A percentile compares a stretch with the other conserved stretches of the same genome.
phyloP scores from a whole-genome alignment of 306 rosid species.

The Cicer arietinum region DNA sequence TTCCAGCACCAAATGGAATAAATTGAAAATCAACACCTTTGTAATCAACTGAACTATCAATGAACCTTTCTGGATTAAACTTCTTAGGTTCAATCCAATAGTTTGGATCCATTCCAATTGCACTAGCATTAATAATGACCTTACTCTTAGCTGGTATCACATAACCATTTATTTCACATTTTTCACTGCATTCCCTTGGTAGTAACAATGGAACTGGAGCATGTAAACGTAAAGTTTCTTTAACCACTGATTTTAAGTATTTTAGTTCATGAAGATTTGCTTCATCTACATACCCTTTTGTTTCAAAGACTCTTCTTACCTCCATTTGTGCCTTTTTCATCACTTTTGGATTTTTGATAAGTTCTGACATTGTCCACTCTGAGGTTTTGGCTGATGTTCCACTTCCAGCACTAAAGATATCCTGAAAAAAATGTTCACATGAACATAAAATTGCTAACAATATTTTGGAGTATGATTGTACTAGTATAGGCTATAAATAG shows the following conservation, averaged over 20 bases:
- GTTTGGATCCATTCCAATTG: slow-evolving; percentile 40
- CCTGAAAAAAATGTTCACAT: slow-evolving; percentile 42
- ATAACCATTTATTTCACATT: slow-evolving; percentile 39
- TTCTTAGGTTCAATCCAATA: slow-evolving; percentile 42
- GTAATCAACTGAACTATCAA: slow-evolving; percentile 35
- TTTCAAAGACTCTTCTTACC: slow-evolving; percentile 43
- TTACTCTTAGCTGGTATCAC: slow-evolving; percentile 38
- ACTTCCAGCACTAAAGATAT: slow-evolving; percentile 54
- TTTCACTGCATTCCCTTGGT: slow-evolving; percentile 37
- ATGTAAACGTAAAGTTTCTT: slow-evolving; percentile 46
- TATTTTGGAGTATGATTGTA: too few relatives aligned
- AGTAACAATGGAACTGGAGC: slow-evolving; percentile 39
- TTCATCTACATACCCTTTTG: slow-evolving; percentile 44
- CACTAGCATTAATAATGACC: slow-evolving; percentile 39
- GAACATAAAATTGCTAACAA: background rate
- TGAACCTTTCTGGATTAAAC: slow-evolving; percentile 47
- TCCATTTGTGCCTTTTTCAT: slow-evolving; percentile 53
- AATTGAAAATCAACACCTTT: slow-evolving; percentile 45
- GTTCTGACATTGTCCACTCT: slow-evolving; percentile 61
- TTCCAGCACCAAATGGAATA: slow-evolving; percentile 50
- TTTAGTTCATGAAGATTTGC: slow-evolving; percentile 13
- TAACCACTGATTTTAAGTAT: slow-evolving; percentile 38
- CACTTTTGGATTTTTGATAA: slow-evolving; percentile 46
- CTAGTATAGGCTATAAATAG: too few relatives aligned
- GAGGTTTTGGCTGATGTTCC: slow-evolving; percentile 41